Conservation (phyloP, 345 rosid genomes). For the Eucalyptus sp. region DNA sequence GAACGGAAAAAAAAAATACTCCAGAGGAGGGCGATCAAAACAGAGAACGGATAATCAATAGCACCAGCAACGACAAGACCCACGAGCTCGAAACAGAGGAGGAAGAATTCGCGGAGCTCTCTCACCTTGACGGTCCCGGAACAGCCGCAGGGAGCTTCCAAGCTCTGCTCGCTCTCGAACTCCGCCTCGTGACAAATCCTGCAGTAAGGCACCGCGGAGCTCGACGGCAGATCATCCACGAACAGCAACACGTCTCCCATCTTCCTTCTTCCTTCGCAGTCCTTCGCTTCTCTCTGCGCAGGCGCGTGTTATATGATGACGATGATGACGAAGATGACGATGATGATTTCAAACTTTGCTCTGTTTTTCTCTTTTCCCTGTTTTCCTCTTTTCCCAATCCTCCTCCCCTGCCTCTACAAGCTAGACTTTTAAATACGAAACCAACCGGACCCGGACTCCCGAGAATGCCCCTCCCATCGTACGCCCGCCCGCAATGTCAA, state of each 20-base stretch:
- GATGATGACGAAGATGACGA: not conserved
- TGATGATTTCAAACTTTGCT: not conserved
- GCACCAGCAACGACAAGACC: not conserved
- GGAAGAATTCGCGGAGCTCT: not conserved
- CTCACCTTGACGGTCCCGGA: conserved; percentile 87
- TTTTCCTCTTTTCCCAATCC: not conserved
- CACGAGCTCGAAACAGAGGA: too few relatives aligned
- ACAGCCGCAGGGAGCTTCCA: conserved; percentile 94
- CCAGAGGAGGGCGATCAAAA: not conserved
- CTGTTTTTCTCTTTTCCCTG: not conserved
- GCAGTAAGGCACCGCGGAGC: conserved; percentile 27
- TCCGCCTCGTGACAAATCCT: conserved; percentile 91
- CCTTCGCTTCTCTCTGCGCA: not conserved
- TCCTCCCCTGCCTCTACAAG: too few relatives aligned
- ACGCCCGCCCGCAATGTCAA: not conserved
- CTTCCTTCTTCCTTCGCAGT: not conserved
- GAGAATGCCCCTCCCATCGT: not conserved
- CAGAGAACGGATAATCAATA: not conserved
- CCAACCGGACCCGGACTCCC: not conserved
- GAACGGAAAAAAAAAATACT: accelerated
- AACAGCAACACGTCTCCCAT: conserved; percentile 56
- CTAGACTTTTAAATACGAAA: not conserved
- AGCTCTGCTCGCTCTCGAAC: conserved; percentile 40
- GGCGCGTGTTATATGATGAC: not conserved
- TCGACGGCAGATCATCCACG: conserved; percentile 29